A percentile compares a stretch with the other conserved stretches of the same genome.
Evolutionary conservation across 768 basidiomycete species (phyloP).

Genomic region (Plicaturopsis crispa): DNA sequence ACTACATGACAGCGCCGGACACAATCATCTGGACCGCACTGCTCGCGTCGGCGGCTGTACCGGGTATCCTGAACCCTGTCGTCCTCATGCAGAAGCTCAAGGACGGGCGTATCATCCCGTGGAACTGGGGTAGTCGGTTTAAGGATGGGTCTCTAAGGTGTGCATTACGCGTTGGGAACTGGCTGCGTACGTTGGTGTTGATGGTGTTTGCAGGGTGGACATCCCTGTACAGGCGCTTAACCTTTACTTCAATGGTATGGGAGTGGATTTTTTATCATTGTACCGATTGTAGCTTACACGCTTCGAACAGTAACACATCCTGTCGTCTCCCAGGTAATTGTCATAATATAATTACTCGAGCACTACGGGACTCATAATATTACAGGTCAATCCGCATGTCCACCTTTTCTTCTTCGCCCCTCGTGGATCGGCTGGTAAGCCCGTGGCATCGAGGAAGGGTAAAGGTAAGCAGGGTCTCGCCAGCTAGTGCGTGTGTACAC

Average conservation of each 20-base stretch:
- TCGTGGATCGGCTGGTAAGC: slow-evolving; percentile 82
- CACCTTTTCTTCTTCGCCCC: slow-evolving; percentile 95
- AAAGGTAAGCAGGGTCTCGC: slow-evolving; percentile 46
- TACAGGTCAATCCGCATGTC: slow-evolving; percentile 69
- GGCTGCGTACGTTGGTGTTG: neutral
- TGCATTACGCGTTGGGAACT: slow-evolving; percentile 6
- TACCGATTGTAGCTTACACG: slow-evolving; percentile 6
- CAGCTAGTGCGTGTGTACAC: neutral
- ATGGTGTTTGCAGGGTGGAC: slow-evolving; percentile 58
- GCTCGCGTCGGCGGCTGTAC: slow-evolving; percentile 89
- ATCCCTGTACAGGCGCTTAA: slow-evolving; percentile 88
- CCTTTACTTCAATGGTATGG: slow-evolving; percentile 77
- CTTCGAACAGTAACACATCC: slow-evolving; percentile 68
- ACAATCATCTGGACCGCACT: slow-evolving; percentile 77
- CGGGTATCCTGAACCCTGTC: slow-evolving; percentile 92
- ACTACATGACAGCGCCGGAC: slow-evolving; percentile 95
- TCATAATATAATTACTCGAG: too few relatives aligned
- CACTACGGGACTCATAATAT: too few relatives aligned
- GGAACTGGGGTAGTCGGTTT: slow-evolving; percentile 93
- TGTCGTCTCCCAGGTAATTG: slow-evolving; percentile 89
- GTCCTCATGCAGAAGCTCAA: slow-evolving; percentile 88
- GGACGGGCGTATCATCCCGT: slow-evolving; percentile 75
- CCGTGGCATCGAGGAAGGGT: slow-evolving; percentile 89
- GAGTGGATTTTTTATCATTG: neutral
- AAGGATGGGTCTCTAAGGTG: slow-evolving; percentile 88